phyloP scores from a whole-genome alignment of 768 basidiomycete species.

The Trametes coccinea region DNA sequence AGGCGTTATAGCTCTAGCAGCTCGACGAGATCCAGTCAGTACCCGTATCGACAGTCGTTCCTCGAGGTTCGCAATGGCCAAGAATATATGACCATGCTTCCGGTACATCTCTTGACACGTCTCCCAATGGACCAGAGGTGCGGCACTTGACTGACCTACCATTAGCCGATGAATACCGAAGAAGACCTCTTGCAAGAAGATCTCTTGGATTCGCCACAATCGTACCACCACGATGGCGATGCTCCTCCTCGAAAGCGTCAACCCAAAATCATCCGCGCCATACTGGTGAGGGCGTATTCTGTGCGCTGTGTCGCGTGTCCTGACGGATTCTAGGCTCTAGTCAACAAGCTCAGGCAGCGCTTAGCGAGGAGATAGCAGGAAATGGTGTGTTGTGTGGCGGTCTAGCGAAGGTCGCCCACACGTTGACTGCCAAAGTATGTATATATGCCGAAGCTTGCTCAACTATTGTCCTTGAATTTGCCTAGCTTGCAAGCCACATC shows the following conservation, averaged over 20 bases:
- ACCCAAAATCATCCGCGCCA: not conserved
- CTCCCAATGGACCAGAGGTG: no score
- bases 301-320: no score
- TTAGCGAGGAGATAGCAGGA: not conserved
- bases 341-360: conserved; percentile 4
- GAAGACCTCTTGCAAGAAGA: conserved; percentile 23
- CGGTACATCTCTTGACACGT: conserved; percentile 1
- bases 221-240: not conserved
- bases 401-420: no score
- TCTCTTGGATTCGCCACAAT: conserved; percentile 3
- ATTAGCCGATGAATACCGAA: conserved; percentile 24
- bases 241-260: not conserved
- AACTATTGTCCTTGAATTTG: no score
- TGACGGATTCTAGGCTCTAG: not conserved
- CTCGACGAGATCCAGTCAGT: conserved; percentile 5
- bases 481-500: no score
- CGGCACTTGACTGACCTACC: not conserved
- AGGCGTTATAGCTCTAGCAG: conserved; percentile 14
- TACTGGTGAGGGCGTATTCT: not conserved
- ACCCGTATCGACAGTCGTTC: conserved; percentile 17
- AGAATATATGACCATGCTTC: conserved; percentile 21
- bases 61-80: conserved; percentile 15
- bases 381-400: not conserved
- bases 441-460: no score
- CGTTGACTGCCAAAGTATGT: no score